Conservation (phyloP, 1,284 basidiomycete genomes). For the Pascua sp. region DNA sequence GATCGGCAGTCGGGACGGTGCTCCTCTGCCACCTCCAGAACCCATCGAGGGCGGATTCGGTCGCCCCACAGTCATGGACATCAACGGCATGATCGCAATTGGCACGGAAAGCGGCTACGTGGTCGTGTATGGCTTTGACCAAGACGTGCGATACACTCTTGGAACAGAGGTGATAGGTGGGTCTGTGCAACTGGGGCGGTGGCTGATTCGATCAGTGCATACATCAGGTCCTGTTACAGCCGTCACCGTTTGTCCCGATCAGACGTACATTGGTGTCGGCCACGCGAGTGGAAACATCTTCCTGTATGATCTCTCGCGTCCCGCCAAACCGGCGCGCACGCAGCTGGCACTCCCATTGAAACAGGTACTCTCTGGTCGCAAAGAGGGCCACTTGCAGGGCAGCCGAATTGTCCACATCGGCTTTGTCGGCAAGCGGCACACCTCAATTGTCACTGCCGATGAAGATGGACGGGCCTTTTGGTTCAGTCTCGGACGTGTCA, state of each 20-base stretch:
- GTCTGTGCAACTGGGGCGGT: conserved; percentile 27
- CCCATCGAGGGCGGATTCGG: conserved; percentile 47
- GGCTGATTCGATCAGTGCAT: conserved; percentile 51
- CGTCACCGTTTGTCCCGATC: conserved; percentile 85
- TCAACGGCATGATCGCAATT: conserved; percentile 84
- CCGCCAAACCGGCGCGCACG: conserved; percentile 52
- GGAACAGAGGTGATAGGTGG: conserved; percentile 65
- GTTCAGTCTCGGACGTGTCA: conserved; percentile 88
- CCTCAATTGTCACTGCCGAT: conserved; percentile 88
- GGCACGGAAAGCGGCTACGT: conserved; percentile 77
- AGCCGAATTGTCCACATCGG: conserved; percentile 80
- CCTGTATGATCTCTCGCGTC: conserved; percentile 75
- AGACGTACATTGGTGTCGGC: conserved; percentile 87
- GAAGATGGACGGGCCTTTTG: conserved; percentile 90
- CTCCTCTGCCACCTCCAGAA: background rate
- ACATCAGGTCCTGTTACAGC: conserved; percentile 79
- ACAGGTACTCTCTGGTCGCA: conserved; percentile 69
- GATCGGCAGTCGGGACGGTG: background rate
- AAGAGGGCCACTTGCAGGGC: conserved; percentile 88
- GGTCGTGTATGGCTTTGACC: conserved; percentile 85
- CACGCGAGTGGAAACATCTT: conserved; percentile 81
- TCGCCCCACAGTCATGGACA: conserved; percentile 73
- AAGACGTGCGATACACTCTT: conserved; percentile 74
- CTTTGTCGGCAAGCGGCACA: conserved; percentile 91
- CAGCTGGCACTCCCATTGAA: conserved; percentile 29